phyloP scores from a whole-genome alignment of 306 rosid species.

The Prunus mira region DNA sequence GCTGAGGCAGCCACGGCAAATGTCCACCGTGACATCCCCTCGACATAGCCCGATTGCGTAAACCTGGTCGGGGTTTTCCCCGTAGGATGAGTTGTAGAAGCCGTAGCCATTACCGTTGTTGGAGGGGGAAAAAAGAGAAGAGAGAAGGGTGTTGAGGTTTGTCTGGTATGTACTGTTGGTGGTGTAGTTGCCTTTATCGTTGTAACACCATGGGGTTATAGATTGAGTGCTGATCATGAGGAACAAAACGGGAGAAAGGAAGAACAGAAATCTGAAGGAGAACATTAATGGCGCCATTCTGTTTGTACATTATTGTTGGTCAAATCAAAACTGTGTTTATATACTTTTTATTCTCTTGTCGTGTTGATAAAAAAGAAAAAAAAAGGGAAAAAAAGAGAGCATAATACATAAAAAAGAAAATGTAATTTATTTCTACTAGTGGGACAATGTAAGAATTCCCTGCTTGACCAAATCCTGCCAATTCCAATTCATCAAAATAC shows the following conservation, averaged over 20 bases:
- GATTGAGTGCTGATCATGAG: not conserved
- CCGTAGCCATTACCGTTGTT: not conserved
- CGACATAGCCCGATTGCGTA: not conserved
- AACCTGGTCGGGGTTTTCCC: not conserved
- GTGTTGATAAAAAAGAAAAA: not conserved
- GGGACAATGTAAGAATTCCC: too few species aligned
- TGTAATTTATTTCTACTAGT: not conserved
- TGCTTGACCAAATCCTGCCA: too few species aligned
- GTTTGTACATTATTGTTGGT: not conserved
- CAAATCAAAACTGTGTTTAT: too few species aligned
- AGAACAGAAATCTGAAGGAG: not conserved
- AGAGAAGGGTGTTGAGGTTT: slow-evolving; percentile 1
- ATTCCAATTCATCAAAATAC: too few species aligned
- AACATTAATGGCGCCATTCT: not conserved
- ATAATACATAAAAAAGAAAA: too few species aligned
- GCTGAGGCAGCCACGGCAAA: not conserved
- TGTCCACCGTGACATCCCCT: not conserved
- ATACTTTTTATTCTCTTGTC: too few species aligned
- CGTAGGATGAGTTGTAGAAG: not conserved
- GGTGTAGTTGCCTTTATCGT: not conserved
- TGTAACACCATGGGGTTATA: not conserved
- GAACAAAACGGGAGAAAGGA: not conserved
- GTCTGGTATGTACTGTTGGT: not conserved
- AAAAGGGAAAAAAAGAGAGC: too few species aligned
- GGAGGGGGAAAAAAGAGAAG: not conserved